phyloP scores from a whole-genome alignment of 352 stramenopile genomes.

The Globisporangium alternatum region DNA sequence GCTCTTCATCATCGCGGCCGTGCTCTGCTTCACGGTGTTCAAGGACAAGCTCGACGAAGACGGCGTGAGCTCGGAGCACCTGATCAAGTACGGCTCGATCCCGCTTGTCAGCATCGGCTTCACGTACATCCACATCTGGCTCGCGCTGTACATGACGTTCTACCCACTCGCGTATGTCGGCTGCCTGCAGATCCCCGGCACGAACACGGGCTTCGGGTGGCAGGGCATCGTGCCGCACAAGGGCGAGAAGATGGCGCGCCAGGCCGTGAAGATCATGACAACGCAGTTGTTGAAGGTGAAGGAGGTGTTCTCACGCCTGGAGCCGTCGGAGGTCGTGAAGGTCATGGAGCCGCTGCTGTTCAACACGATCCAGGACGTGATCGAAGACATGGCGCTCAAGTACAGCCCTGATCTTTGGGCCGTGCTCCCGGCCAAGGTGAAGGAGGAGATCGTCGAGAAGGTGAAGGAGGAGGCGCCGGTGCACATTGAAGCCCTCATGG shows the following conservation, averaged over 20 bases:
- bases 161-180: slow-evolving; percentile 94
- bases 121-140: slow-evolving; percentile 95
- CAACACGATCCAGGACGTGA: slow-evolving; percentile 84
- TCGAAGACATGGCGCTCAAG: slow-evolving; percentile 88
- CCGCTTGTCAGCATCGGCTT: slow-evolving; percentile 87
- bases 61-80: slow-evolving; percentile 53
- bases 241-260: slow-evolving; percentile 96
- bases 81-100: slow-evolving; percentile 84
- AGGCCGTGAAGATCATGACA: slow-evolving; percentile 92
- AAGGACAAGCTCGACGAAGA: slow-evolving; percentile 46
- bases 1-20: slow-evolving; percentile 46
- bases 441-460: slow-evolving; percentile 92
- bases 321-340: slow-evolving; percentile 88
- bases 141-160: slow-evolving; percentile 98
- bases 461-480: slow-evolving; percentile 91
- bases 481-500: slow-evolving; percentile 93
- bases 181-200: slow-evolving; percentile 81
- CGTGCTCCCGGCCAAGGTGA: slow-evolving; percentile 73
- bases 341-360: slow-evolving; percentile 92
- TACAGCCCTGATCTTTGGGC: slow-evolving; percentile 86
- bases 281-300: slow-evolving; percentile 91
- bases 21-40: slow-evolving; percentile 80
- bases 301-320: slow-evolving; percentile 91
- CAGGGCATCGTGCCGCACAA: slow-evolving; percentile 98
- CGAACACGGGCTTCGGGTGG: slow-evolving; percentile 94